phyloP scores from a whole-genome alignment of 331 rosid genomes.

The Telfairia occidentalis region DNA sequence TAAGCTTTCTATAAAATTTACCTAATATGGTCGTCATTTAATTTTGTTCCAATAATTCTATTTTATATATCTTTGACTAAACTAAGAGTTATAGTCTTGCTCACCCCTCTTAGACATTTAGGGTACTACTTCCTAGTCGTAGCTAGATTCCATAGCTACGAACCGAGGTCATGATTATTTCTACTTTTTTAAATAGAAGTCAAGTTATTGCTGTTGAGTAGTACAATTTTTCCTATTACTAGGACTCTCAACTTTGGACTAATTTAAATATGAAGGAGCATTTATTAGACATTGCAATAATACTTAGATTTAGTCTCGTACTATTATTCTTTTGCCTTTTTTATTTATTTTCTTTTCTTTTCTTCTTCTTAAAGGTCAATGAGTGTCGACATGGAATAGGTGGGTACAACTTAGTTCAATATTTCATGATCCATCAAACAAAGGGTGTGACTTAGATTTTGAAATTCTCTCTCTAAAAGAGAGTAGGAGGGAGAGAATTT shows the following conservation, averaged over 20 bases:
- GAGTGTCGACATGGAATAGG: neutral
- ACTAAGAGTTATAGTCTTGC: no score
- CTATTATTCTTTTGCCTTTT: neutral
- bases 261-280: neutral
- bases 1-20: neutral
- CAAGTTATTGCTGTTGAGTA: neutral
- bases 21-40: no score
- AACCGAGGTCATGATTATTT: neutral
- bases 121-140: neutral
- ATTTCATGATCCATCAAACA: neutral
- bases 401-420: neutral
- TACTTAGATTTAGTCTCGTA: neutral
- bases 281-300: neutral
- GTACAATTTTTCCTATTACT: neutral
- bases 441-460: neutral
- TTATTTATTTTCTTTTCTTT: neutral
- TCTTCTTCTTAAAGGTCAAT: neutral
- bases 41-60: no score
- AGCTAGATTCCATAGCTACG: neutral
- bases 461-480: neutral
- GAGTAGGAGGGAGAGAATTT: neutral
- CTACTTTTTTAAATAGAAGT: neutral
- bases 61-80: no score
- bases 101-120: no score
- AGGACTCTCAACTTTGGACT: neutral